Evolutionary conservation across 1,139 yeast genomes (phyloP).

Genomic region (Candida sp.): DNA sequence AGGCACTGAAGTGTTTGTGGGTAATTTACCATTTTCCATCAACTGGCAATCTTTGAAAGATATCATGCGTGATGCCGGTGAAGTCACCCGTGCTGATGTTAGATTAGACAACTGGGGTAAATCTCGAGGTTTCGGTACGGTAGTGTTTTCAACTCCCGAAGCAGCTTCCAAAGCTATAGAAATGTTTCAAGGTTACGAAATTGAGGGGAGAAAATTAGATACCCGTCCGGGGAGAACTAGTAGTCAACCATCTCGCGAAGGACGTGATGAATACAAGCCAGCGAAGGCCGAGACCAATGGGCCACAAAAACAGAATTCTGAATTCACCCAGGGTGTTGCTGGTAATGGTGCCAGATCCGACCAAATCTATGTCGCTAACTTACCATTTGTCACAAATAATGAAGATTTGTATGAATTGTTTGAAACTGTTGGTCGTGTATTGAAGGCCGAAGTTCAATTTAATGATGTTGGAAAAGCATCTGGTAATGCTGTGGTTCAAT

Average conservation of each 20-base stretch:
- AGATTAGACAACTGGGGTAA: conserved; percentile 67
- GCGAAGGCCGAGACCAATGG: conserved; percentile 7
- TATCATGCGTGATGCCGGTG: conserved; percentile 74
- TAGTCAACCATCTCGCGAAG: conserved; percentile 8
- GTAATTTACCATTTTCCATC: conserved; percentile 76
- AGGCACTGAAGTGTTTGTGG: conserved; percentile 74
- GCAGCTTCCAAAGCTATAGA: conserved; percentile 64
- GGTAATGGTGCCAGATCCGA: conserved; percentile 65
- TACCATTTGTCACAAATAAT: conserved; percentile 86
- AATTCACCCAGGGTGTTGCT: conserved; percentile 60
- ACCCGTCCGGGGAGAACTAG: conserved; percentile 59
- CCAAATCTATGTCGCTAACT: conserved; percentile 68
- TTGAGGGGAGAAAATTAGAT: conserved; percentile 69
- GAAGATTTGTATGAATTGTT: conserved; percentile 84
- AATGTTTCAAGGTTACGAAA: conserved; percentile 59
- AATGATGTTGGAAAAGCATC: conserved; percentile 64
- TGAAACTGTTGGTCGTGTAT: conserved; percentile 78
- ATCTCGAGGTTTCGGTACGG: conserved; percentile 86
- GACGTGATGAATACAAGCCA: conserved; percentile 9
- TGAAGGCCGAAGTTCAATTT: conserved; percentile 73
- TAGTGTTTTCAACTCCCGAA: conserved; percentile 55
- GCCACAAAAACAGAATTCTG: conserved; percentile 33
- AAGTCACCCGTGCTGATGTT: conserved; percentile 78
- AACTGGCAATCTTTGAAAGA: conserved; percentile 89
- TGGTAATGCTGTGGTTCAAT: conserved; percentile 84